Conservation (phyloP, 139 green algal genomes). For the Diplosphaera chodatii region DNA sequence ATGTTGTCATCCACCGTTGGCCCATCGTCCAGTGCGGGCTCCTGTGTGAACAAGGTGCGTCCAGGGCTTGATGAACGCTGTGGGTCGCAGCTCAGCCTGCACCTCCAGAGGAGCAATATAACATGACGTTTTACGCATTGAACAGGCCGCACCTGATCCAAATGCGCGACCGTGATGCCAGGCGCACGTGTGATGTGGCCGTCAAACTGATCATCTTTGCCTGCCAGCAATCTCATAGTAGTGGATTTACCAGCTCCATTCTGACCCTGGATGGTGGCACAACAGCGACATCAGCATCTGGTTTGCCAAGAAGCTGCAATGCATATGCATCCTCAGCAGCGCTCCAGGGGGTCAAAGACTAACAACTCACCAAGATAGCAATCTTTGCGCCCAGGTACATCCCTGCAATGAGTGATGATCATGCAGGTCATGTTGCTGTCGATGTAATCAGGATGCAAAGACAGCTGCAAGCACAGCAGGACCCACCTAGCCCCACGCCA, state of each 20-base stretch:
- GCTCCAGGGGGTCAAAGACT: too few species aligned
- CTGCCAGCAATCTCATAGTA: constrained; percentile 71
- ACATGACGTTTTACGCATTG: too few species aligned
- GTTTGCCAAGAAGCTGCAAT: too few species aligned
- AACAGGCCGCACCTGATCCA: constrained; percentile 31
- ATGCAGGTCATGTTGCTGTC: too few species aligned
- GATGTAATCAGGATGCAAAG: too few species aligned
- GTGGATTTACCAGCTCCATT: constrained; percentile 59
- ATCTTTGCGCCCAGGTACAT: constrained; percentile 51
- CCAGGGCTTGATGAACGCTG: too few species aligned
- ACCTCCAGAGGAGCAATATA: too few species aligned
- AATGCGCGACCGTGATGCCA: constrained; percentile 59
- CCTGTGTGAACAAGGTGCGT: constrained; percentile 22
- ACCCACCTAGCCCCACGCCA: constrained; percentile 77
- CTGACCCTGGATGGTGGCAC: too few species aligned
- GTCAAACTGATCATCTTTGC: constrained; percentile 43
- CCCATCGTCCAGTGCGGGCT: constrained; percentile 67
- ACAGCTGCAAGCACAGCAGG: constrained; percentile 20
- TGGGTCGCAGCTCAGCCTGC: too few species aligned
- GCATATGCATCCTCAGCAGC: too few species aligned
- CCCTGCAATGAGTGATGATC: too few species aligned
- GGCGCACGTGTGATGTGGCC: constrained; percentile 33
- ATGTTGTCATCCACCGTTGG: constrained; percentile 69
- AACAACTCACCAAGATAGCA: constrained; percentile 54
- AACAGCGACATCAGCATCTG: too few species aligned